Evolutionary conservation across 805 yeast genomes (phyloP), one percentile per base, ranked within the genome.

Genomic region (Candida gorgasii): DNA sequence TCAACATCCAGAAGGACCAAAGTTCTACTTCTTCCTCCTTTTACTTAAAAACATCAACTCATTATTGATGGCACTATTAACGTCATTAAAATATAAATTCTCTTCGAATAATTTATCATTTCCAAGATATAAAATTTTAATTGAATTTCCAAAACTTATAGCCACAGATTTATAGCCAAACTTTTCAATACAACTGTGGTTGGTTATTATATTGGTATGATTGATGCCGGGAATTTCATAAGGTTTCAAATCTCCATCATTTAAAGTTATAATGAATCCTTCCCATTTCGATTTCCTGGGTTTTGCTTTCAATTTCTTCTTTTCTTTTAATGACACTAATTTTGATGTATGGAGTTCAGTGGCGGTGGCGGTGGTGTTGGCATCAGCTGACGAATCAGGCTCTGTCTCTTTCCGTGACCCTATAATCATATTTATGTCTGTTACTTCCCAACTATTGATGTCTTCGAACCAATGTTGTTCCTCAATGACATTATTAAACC

Each of bases 91-190:
- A 45, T 76, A 73, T 26, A 76, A 73, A 31, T 78, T 81, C 39
- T 76, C 76, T 49, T 81, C 84, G 18, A 84, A 76, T 47, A 84
- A 67, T 47, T 84, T 87, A 44, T 84, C 89, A 52, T 79, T 83
- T 5, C 95, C 95, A 48, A 86, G 69, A 55, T 84, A 86, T 22
- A 88, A 63, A 23, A 88, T 75, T 56, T 84, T 82, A 75, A 88
- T 75, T 13, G 78, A 60, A 50, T 83, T 84, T 22, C 93, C 95
- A 59, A 86, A 83, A 18, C 82, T 82, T 18, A 84, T 82, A 28
- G 86, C 82, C 15, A 86, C 78, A 0, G 93, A 76, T 53, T 87
- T 86, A 55, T 79, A 87, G 0, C 96, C 96, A 56, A 83, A 86
- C 53, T 79, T 80, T 22, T 72, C 72, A 24, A 84, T 76, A 11